A percentile compares a stretch with the other conserved stretches of the same genome.
phyloP scores from a whole-genome alignment of 2,329 filamentous ascomycete species.

The Lecanicillium sp. region DNA sequence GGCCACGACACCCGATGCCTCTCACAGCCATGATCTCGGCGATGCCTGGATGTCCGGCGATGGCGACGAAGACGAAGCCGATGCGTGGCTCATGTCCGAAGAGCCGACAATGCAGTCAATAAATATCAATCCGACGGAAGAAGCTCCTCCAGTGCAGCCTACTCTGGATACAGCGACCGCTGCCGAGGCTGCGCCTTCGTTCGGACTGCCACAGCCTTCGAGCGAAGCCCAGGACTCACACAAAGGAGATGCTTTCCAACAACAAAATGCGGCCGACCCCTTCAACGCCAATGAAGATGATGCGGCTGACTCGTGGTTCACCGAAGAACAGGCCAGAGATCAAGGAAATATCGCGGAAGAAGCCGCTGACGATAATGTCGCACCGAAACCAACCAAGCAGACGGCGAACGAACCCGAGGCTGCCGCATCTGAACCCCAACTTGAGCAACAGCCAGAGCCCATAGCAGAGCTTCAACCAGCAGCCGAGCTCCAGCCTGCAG shows the following conservation, averaged over 20 bases:
- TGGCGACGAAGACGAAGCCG: slow-evolving; percentile 20
- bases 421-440: background rate
- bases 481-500: background rate
- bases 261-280: background rate
- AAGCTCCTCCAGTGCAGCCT: background rate
- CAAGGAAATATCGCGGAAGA: too few species aligned
- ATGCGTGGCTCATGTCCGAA: slow-evolving; percentile 18
- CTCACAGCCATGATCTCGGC: slow-evolving; percentile 5
- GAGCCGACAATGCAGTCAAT: background rate
- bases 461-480: too few species aligned
- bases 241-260: background rate
- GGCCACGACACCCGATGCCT: slow-evolving; percentile 1
- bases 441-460: background rate
- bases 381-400: too few species aligned
- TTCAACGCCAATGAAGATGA: slow-evolving; percentile 3
- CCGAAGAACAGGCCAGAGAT: background rate
- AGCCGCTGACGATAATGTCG: too few species aligned
- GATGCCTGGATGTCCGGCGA: slow-evolving; percentile 18
- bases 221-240: background rate
- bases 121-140: background rate
- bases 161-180: background rate
- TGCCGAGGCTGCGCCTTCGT: background rate
- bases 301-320: slow-evolving; percentile 3
- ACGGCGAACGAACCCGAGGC: background rate
- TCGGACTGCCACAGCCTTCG: background rate